phyloP scores from a whole-genome alignment of 2,329 filamentous ascomycete genomes.

The Tolypocladium nubicola region DNA sequence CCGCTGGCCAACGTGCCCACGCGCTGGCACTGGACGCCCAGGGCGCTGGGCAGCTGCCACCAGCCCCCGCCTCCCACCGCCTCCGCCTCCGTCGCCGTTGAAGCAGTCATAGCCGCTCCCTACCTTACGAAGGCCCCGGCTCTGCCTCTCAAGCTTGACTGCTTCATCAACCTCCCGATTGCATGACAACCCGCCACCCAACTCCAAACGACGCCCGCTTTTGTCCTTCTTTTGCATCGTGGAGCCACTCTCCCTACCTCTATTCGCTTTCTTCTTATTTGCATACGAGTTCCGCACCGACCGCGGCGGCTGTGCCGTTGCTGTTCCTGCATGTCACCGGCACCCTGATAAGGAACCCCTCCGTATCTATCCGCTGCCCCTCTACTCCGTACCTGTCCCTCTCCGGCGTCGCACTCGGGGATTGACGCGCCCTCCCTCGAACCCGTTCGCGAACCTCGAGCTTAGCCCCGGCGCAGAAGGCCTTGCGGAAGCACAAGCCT shows the following conservation, averaged over 20 bases:
- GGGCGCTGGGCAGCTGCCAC: neutral
- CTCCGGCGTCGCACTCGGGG: slow-evolving; percentile 1
- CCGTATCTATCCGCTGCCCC: slow-evolving; percentile 1
- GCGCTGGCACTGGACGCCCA: neutral
- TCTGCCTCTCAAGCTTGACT: neutral
- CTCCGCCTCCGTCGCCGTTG: neutral
- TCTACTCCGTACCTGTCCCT: neutral
- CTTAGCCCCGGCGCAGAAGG: neutral
- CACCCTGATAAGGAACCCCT: slow-evolving; percentile 3
- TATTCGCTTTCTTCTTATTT: neutral
- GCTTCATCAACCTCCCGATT: neutral
- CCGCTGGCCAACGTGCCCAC: neutral
- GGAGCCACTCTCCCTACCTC: neutral
- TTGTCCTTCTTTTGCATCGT: neutral
- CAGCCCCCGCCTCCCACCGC: neutral
- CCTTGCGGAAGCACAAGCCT: neutral
- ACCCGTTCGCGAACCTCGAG: slow-evolving; percentile 4
- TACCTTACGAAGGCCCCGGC: neutral
- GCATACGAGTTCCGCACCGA: neutral
- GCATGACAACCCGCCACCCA: neutral
- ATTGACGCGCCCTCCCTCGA: slow-evolving; percentile 5
- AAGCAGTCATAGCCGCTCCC: neutral
- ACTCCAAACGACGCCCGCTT: neutral
- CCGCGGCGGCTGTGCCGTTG: neutral
- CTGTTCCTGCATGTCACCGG: neutral